Base-by-base conservation (phyloP, 1,139 yeast species). In the Hansenula sp. region DNA sequence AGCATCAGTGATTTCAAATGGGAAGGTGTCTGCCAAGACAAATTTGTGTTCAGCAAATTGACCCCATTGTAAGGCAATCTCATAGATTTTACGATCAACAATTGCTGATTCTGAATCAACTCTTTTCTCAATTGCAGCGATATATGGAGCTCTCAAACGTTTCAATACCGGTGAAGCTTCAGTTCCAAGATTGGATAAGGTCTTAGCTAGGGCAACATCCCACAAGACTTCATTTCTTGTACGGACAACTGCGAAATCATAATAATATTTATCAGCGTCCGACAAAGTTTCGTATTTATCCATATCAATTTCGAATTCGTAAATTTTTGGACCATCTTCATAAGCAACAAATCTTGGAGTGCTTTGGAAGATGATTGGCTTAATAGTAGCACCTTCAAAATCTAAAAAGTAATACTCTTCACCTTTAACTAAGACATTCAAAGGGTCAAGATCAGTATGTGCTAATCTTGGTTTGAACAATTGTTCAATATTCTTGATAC, bases 181-280 rank as follows among this genome's bases (percentile, higher is more conserved):
- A 41, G 93, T 79, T 11, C 88, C 87, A 55, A 91, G 80, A 52
- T 90, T 73, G 15, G 68, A 83, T 49, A 78, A 71, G 42, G 75
- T 74, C 42, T 77, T 76, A 60, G 86, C 87, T 55, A 91, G 72
- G 36, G 82, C 77, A 50, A 76, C 66, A 65, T 91, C 98, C 91
- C 95, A 93, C 46, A 86, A 68, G 55, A 86, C 82, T 66, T 91
- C 96, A 62, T 90, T 89, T 72, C 96, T 84, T 8, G 98, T 90
- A 65, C 91, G 82, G 55, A 81, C 83, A 61, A 84, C 82, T 82
- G 90, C 87, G 66, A 85, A 90, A 58, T 83, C 83, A 57, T 86
- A 87, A 60, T 90, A 91, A 53, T 79, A 83, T 66, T 85, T 79
- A 53, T 88, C 95, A 36, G 77, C 68, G 30, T 84, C 94, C 42